Evolutionary conservation across 1,284 basidiomycete genomes (phyloP).

Genomic region (Rhizoctonia solani): DNA sequence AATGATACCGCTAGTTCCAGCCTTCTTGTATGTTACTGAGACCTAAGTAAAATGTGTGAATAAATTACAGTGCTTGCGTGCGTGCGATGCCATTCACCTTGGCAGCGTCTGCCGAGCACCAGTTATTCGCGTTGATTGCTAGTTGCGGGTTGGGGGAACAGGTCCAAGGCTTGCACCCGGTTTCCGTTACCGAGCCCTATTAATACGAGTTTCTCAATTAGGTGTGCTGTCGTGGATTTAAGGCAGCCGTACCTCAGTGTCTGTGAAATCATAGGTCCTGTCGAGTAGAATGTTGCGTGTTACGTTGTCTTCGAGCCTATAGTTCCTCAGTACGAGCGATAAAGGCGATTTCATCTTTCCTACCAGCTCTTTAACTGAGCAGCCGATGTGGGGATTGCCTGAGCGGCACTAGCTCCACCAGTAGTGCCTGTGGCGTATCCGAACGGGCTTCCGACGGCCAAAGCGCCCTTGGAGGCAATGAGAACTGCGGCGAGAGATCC

Average conservation of each 20-base stretch:
- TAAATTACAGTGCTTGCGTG: background rate
- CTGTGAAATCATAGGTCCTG: conserved; percentile 45
- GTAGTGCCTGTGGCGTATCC: conserved; percentile 41
- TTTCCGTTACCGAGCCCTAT: background rate
- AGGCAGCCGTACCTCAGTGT: background rate
- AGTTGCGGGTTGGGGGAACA: conserved; percentile 45
- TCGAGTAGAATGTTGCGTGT: conserved; percentile 46
- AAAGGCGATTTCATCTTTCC: no score
- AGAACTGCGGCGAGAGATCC: background rate
- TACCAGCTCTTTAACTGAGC: background rate
- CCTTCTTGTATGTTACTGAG: no score
- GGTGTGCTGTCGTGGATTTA: background rate
- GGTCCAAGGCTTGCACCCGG: conserved; percentile 43
- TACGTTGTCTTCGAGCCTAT: conserved; percentile 43
- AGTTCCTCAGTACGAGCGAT: background rate
- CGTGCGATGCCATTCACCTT: background rate
- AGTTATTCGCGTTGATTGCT: conserved; percentile 41
- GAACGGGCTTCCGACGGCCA: conserved; percentile 41
- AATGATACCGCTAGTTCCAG: background rate
- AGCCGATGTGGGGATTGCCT: background rate
- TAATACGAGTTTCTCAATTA: background rate
- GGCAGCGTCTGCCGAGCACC: background rate
- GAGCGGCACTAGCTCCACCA: background rate
- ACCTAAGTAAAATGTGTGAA: background rate
- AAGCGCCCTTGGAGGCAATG: background rate